phyloP scores from a whole-genome alignment of 768 basidiomycete species.

The Lactarius deliciosus region DNA sequence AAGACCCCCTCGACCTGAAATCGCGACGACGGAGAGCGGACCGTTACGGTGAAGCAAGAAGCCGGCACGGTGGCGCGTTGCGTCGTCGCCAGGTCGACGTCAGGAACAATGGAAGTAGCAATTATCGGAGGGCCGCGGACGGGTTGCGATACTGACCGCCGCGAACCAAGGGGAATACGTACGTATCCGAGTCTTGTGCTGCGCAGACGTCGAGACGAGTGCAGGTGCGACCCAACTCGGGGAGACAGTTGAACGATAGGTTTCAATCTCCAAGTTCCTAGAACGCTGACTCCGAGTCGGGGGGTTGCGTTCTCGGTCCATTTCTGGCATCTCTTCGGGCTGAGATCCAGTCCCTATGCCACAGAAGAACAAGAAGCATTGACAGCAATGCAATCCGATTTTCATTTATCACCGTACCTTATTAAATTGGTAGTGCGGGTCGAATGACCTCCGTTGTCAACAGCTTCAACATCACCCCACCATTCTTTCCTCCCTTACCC shows the following conservation, averaged over 20 bases:
- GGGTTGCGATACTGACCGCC: background rate
- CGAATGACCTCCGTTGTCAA: background rate
- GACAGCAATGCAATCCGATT: background rate
- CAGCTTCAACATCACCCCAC: background rate
- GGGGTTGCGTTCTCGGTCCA: background rate
- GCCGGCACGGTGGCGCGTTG: background rate
- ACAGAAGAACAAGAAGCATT: background rate
- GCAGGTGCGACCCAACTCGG: background rate
- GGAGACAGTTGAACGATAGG: background rate
- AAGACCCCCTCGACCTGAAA: too few relatives aligned
- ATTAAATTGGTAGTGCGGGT: background rate
- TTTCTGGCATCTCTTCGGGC: background rate
- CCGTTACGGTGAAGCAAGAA: background rate
- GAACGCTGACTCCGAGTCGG: background rate
- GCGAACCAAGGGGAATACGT: background rate
- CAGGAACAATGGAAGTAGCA: background rate
- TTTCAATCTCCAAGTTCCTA: background rate
- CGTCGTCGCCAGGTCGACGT: background rate
- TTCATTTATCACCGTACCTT: background rate
- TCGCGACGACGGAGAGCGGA: background rate
- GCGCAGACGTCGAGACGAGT: background rate
- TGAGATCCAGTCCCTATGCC: background rate
- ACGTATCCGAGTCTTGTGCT: too few relatives aligned
- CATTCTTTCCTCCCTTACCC: background rate
- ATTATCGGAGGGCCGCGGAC: background rate